A percentile compares a stretch with the other conserved stretches of the same genome.
Conservation (phyloP, 805 yeast species). For the Cyberlindnera misumaiensis region DNA sequence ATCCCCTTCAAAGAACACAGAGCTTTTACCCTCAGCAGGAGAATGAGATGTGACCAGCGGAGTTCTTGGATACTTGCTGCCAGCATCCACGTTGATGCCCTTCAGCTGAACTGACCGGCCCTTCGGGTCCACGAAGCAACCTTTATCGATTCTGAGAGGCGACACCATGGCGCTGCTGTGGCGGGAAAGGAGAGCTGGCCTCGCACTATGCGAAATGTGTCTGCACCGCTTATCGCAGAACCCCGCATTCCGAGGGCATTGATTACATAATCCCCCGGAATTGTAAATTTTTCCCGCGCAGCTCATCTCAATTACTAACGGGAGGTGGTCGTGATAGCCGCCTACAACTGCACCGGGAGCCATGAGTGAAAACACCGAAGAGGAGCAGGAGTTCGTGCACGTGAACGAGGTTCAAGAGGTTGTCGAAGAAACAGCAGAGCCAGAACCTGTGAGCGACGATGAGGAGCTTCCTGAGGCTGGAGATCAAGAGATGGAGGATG, state of each 20-base stretch:
- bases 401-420: slow-evolving; percentile 40
- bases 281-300: no score
- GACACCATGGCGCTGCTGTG: no score
- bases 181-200: no score
- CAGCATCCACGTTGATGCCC: slow-evolving; percentile 79
- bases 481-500: slow-evolving; percentile 29
- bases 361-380: slow-evolving; percentile 9
- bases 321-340: no score
- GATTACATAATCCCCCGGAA: no score
- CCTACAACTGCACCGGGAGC: neutral
- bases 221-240: no score
- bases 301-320: no score
- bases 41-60: slow-evolving; percentile 42
- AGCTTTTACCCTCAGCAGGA: slow-evolving; percentile 24
- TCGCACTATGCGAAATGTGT: no score
- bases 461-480: slow-evolving; percentile 30
- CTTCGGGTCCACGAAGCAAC: slow-evolving; percentile 47
- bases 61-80: slow-evolving; percentile 57
- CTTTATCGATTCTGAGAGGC: slow-evolving; percentile 24
- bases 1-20: slow-evolving; percentile 63
- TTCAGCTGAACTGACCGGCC: slow-evolving; percentile 61
- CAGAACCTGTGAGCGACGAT: slow-evolving; percentile 25
- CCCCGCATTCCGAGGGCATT: no score
- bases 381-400: slow-evolving; percentile 31
- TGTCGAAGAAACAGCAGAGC: slow-evolving; percentile 20